Percentiles rank a stretch among this genome's conserved stretches.
Evolutionary conservation across 768 basidiomycete species (phyloP).

Genomic region (Leucocoprinus birnbaumii): DNA sequence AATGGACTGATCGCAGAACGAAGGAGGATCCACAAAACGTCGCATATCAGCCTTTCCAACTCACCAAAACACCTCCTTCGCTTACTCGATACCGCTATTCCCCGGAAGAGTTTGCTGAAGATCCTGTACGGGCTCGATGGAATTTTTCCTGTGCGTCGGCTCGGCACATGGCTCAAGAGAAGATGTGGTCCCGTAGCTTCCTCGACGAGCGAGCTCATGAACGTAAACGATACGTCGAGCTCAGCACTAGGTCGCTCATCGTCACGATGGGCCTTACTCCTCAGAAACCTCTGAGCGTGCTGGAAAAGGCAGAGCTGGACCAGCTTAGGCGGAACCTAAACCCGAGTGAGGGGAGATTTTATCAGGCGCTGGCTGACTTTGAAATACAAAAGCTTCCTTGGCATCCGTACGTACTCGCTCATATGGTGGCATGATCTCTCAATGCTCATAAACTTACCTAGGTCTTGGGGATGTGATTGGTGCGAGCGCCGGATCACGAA

Average conservation of each 20-base stretch:
- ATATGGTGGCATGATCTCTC: not conserved
- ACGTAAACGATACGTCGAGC: constrained; percentile 28
- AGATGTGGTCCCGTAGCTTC: constrained; percentile 28
- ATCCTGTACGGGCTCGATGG: constrained; percentile 28
- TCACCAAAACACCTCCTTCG: constrained; percentile 24
- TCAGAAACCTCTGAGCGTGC: constrained; percentile 21
- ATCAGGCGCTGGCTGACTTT: constrained; percentile 28
- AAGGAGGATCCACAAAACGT: constrained; percentile 21
- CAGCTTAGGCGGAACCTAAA: constrained; percentile 26
- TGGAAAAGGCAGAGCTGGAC: constrained; percentile 26
- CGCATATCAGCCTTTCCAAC: constrained; percentile 19
- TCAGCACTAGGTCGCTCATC: constrained; percentile 25
- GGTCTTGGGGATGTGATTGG: constrained; percentile 29
- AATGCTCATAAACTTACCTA: constrained; percentile 3
- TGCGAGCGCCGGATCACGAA: constrained; percentile 30
- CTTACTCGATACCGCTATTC: constrained; percentile 28
- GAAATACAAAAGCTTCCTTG: constrained; percentile 32
- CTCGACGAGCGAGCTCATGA: constrained; percentile 27
- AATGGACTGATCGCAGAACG: constrained; percentile 20
- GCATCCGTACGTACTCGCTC: constrained; percentile 25
- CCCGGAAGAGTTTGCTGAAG: constrained; percentile 21
- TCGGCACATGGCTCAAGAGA: constrained; percentile 26
- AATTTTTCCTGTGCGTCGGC: constrained; percentile 26
- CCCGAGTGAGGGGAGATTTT: constrained; percentile 31
- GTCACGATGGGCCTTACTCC: constrained; percentile 28